A percentile compares a stretch with the other conserved stretches of the same genome.
Conservation (phyloP, 148 eudicot species). For the Diospyros lotus region DNA sequence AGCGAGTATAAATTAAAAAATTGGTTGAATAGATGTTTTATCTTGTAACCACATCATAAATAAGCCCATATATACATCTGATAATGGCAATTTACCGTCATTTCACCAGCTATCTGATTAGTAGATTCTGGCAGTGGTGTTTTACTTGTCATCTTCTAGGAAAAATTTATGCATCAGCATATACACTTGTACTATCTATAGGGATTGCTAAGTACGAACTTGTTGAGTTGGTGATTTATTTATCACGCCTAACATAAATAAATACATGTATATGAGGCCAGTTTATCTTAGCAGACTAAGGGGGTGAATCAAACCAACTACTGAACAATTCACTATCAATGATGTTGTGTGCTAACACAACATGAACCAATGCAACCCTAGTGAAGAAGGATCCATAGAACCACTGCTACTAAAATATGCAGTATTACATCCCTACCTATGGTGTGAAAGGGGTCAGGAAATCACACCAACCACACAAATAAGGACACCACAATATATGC, state of each 20-base stretch:
- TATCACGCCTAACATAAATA: neutral
- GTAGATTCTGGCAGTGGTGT: neutral
- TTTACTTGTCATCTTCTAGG: neutral
- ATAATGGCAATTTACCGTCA: neutral
- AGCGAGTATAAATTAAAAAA: too few relatives aligned
- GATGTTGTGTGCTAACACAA: neutral
- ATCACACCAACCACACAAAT: slow-evolving; percentile 26
- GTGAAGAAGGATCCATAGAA: neutral
- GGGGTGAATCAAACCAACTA: neutral
- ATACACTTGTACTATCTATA: neutral
- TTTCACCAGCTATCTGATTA: neutral
- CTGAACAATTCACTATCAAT: neutral
- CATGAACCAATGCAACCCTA: slow-evolving; percentile 11
- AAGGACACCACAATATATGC: slow-evolving; percentile 5
- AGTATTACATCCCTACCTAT: slow-evolving; percentile 9
- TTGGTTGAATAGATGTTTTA: too few relatives aligned
- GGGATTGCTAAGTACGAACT: neutral
- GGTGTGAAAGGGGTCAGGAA: slow-evolving; percentile 28
- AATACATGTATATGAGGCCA: slow-evolving; percentile 6
- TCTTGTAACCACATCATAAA: too few relatives aligned
- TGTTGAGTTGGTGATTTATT: neutral
- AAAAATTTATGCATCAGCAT: neutral
- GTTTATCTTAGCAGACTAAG: slow-evolving; percentile 1
- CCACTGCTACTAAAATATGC: slow-evolving; percentile 10
- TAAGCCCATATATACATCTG: too few relatives aligned